These are phyloP conservation scores for Panaeolus cyanescens DNA, from an alignment of 768 basidiomycete species.

Conservation along the genomic window DNA sequence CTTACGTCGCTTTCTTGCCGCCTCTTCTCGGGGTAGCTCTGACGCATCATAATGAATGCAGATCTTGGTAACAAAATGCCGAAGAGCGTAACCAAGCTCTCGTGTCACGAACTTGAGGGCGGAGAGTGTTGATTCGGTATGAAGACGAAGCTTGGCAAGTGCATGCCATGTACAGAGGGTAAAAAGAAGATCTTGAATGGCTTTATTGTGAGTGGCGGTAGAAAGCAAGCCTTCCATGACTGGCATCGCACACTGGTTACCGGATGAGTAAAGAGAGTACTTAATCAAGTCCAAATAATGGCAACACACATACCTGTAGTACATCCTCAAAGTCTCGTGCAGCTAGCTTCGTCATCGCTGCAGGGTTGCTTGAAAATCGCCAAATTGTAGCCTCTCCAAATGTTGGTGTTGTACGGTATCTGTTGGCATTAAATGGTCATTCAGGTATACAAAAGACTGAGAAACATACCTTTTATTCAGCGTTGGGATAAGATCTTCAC, in stretches of 20 bases:
- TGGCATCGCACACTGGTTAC: constrained; percentile 24
- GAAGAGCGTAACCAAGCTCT: too few relatives aligned
- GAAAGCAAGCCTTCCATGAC: constrained; percentile 36
- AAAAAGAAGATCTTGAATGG: constrained; percentile 22
- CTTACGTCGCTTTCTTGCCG: too few relatives aligned
- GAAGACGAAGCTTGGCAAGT: constrained; percentile 30
- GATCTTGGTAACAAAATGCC: too few relatives aligned
- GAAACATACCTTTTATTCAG: constrained; percentile 16
- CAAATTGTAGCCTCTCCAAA: constrained; percentile 26
- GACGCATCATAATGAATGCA: too few relatives aligned
- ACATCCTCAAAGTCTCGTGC: constrained; percentile 39
- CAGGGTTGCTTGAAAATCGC: background rate
- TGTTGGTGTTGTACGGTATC: constrained; percentile 20
- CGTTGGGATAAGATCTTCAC: constrained; percentile 11
- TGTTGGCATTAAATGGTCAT: background rate
- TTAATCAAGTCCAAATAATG: too few relatives aligned
- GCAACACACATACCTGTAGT: constrained; percentile 29
- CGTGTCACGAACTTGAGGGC: constrained; percentile 5
- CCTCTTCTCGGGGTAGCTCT: too few relatives aligned
- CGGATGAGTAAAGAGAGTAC: background rate
- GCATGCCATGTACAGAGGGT: constrained; percentile 31
- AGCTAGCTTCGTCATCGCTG: constrained; percentile 21
- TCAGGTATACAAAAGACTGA: background rate
- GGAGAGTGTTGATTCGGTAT: constrained; percentile 32
- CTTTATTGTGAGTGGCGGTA: constrained; percentile 17